Conservation (phyloP, 495 filamentous ascomycete species). For the Hypoxylon trugodes region DNA sequence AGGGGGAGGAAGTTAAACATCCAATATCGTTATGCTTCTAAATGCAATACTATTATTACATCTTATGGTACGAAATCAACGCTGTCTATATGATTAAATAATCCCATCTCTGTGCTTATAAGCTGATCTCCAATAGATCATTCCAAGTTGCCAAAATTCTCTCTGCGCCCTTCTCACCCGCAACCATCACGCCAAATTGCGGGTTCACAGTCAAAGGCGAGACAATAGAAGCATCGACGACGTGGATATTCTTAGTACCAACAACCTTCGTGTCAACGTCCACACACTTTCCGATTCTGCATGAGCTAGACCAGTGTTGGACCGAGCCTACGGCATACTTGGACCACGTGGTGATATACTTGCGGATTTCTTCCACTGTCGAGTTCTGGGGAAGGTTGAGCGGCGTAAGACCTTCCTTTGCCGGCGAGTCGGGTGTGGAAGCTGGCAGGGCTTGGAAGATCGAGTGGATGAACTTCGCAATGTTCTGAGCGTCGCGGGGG, state of each 20-base stretch:
- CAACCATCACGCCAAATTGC: slow-evolving; percentile 52
- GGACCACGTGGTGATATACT: slow-evolving; percentile 49
- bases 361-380: slow-evolving; percentile 46
- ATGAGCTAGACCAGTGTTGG: slow-evolving; percentile 52
- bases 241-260: slow-evolving; percentile 47
- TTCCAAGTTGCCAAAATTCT: slow-evolving; percentile 43
- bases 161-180: slow-evolving; percentile 50
- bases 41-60: background rate
- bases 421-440: slow-evolving; percentile 36
- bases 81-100: background rate
- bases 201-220: slow-evolving; percentile 52
- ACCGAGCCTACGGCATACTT: slow-evolving; percentile 50
- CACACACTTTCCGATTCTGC: slow-evolving; percentile 50
- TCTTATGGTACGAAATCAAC: background rate
- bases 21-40: background rate
- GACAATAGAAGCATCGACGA: slow-evolving; percentile 53
- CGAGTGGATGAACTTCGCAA: slow-evolving; percentile 51
- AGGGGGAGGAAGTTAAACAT: background rate
- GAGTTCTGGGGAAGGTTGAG: slow-evolving; percentile 46
- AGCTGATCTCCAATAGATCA: background rate
- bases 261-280: slow-evolving; percentile 47
- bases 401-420: slow-evolving; percentile 43
- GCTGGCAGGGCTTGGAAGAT: slow-evolving; percentile 48
- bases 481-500: slow-evolving; percentile 47
- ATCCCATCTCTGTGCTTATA: background rate